Evolutionary conservation across 192 early-diverging fungal genomes (phyloP).

Genomic region (Cetraspora pellucida): DNA sequence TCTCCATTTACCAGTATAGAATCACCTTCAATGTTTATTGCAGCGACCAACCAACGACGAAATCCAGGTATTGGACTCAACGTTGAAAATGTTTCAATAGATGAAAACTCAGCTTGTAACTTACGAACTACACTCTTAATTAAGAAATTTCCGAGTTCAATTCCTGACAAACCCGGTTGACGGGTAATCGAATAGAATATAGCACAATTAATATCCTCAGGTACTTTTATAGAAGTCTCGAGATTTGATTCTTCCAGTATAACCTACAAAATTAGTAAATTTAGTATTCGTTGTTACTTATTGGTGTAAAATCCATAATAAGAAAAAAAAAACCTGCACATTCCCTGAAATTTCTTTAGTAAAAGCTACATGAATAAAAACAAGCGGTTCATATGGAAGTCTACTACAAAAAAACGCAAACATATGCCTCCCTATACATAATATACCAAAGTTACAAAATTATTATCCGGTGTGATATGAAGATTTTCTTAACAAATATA

Average conservation of each 20-base stretch:
- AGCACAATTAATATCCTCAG: slow-evolving; percentile 60
- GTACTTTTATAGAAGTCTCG: slow-evolving; percentile 8
- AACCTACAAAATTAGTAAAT: slow-evolving; percentile 29
- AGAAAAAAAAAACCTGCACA: slow-evolving; percentile 59
- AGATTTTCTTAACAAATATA: background rate
- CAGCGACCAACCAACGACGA: slow-evolving; percentile 70
- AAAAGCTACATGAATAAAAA: slow-evolving; percentile 89
- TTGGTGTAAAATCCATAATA: slow-evolving; percentile 19
- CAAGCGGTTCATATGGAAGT: slow-evolving; percentile 79
- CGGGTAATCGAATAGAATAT: slow-evolving; percentile 96
- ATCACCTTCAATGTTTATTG: slow-evolving; percentile 1
- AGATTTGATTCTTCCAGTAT: slow-evolving; percentile 62
- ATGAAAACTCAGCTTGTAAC: slow-evolving; percentile 68
- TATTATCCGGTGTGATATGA: background rate
- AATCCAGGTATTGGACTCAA: slow-evolving; percentile 91
- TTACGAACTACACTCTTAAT: slow-evolving; percentile 89
- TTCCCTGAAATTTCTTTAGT: slow-evolving; percentile 62
- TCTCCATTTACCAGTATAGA: background rate
- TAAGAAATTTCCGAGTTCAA: slow-evolving; percentile 89
- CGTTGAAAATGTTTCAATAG: slow-evolving; percentile 80
- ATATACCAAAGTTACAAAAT: background rate
- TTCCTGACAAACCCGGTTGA: slow-evolving; percentile 82
- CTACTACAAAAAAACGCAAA: slow-evolving; percentile 84
- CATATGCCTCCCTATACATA: slow-evolving; percentile 63
- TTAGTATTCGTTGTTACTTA: background rate